Conservation (phyloP, 1,284 basidiomycete genomes). For the Afroboletus lepidellus region DNA sequence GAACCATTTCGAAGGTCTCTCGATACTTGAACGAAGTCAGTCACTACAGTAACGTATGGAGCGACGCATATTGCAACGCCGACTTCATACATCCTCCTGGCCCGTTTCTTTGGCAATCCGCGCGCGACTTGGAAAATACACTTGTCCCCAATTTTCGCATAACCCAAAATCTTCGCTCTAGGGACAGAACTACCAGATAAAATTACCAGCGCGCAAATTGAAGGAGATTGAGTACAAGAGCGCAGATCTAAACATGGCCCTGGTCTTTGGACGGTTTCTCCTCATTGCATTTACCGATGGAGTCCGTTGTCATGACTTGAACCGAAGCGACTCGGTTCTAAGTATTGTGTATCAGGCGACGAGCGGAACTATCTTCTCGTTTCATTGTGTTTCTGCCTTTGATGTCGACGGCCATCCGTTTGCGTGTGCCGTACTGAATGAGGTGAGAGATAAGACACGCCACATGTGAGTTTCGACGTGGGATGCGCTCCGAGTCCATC, state of each 20-base stretch:
- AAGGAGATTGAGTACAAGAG: neutral
- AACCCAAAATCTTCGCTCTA: neutral
- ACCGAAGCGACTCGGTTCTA: constrained; percentile 4
- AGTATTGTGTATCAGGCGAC: constrained; percentile 12
- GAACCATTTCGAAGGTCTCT: neutral
- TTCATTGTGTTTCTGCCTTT: constrained; percentile 13
- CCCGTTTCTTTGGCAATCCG: neutral
- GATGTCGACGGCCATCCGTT: constrained; percentile 18
- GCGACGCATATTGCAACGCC: neutral
- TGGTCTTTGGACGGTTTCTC: constrained; percentile 22
- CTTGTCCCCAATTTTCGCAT: neutral
- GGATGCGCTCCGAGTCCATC: neutral
- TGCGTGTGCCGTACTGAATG: constrained; percentile 16
- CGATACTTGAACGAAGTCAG: neutral
- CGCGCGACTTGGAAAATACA: neutral
- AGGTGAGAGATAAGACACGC: neutral
- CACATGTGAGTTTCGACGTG: constrained; percentile 4
- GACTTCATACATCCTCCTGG: neutral
- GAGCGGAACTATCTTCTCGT: constrained; percentile 4
- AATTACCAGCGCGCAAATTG: neutral
- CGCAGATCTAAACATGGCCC: neutral
- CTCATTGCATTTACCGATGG: constrained; percentile 15
- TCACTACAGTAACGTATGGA: neutral
- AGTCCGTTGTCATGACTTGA: constrained; percentile 22
- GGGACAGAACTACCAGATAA: neutral